Percentiles rank a stretch among this genome's conserved stretches.
phyloP scores from a whole-genome alignment of 116 monocot species.

The Iris pallida region DNA sequence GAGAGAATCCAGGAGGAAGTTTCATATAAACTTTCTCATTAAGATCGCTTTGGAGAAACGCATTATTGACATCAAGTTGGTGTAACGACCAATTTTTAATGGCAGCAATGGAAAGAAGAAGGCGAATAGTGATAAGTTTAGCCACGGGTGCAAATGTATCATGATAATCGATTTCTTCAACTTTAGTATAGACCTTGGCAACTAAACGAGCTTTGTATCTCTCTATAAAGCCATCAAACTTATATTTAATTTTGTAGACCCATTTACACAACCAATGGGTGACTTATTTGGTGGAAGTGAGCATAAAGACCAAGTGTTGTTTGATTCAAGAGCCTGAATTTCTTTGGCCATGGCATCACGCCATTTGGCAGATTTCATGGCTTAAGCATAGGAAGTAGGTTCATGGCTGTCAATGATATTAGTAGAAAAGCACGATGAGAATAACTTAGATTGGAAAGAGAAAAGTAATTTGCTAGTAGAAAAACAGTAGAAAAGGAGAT shows the following conservation, averaged over 20 bases:
- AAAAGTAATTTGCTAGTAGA: not conserved
- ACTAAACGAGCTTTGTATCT: not conserved
- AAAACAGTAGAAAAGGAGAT: not conserved
- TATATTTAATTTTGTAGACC: not conserved
- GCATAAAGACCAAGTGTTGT: constrained; percentile 9
- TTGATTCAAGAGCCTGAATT: constrained; percentile 10
- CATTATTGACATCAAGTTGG: constrained; percentile 1
- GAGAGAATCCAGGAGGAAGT: no score
- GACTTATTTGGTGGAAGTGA: constrained; percentile 4
- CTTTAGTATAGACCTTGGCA: not conserved
- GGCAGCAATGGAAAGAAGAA: constrained; percentile 2
- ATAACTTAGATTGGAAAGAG: not conserved
- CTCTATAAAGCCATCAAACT: not conserved
- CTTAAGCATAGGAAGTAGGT: constrained; percentile 3
- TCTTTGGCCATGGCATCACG: constrained; percentile 9
- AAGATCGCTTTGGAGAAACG: not conserved
- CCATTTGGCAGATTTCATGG: constrained; percentile 1
- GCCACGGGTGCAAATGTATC: not conserved
- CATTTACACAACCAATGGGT: constrained; percentile 7
- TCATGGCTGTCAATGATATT: constrained; percentile 4
- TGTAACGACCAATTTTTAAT: not conserved
- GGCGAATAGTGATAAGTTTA: constrained; percentile 1
- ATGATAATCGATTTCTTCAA: not conserved
- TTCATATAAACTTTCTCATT: no score
- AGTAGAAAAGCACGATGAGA: constrained; percentile 5